phyloP scores from a whole-genome alignment of 768 basidiomycete species.

The Hortiboletus flavorubellus region DNA sequence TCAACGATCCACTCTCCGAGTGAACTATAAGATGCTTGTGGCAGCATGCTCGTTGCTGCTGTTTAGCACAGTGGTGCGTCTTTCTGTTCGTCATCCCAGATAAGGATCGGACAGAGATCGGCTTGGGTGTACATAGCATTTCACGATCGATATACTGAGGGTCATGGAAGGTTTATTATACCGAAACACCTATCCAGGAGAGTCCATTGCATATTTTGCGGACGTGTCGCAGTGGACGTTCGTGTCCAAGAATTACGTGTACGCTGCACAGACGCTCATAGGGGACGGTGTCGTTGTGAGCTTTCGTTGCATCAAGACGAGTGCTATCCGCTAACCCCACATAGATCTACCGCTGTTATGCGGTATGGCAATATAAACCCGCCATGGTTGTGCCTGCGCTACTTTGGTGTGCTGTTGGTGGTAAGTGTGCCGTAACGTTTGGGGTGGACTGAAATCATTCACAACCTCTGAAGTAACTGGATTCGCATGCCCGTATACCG shows the following conservation, averaged over 20 bases:
- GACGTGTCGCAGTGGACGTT: constrained; percentile 28
- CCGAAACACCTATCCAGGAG: constrained; percentile 16
- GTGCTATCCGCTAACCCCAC: background rate
- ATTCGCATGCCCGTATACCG: constrained; percentile 15
- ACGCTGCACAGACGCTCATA: constrained; percentile 26
- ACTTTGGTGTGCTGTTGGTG: constrained; percentile 27
- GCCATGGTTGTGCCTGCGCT: constrained; percentile 28
- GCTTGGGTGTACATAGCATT: constrained; percentile 17
- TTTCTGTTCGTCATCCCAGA: background rate
- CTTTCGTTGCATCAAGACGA: background rate
- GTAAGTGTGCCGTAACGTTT: constrained; percentile 12
- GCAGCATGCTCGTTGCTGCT: constrained; percentile 27
- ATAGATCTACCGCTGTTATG: constrained; percentile 30
- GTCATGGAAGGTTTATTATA: constrained; percentile 27
- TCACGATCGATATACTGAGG: constrained; percentile 25
- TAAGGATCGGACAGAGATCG: background rate
- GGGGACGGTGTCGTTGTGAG: constrained; percentile 31
- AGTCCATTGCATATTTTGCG: constrained; percentile 25
- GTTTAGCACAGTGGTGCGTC: constrained; percentile 31
- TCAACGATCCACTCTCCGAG: background rate
- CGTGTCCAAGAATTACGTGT: constrained; percentile 25
- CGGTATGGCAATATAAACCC: constrained; percentile 30
- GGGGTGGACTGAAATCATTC: background rate
- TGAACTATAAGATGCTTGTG: constrained; percentile 22
- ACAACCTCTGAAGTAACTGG: constrained; percentile 16